A percentile compares a stretch with the other conserved stretches of the same genome.
Conservation (phyloP, 2,329 filamentous ascomycete species). For the Colletotrichum navitas region DNA sequence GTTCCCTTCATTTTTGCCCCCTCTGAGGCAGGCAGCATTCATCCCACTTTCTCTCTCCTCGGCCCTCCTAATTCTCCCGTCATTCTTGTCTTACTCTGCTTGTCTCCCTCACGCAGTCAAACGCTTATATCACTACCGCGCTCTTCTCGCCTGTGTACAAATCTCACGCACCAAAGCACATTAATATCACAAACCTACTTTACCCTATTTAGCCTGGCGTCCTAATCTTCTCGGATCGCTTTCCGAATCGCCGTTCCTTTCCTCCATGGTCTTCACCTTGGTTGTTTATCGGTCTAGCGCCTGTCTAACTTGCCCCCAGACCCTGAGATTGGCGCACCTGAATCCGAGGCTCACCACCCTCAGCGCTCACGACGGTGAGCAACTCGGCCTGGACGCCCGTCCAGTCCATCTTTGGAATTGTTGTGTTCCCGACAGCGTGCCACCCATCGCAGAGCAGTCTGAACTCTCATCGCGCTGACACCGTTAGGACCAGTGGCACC, state of each 20-base stretch:
- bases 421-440: slow-evolving; percentile 15
- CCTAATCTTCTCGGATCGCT: slow-evolving; percentile 9
- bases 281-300: slow-evolving; percentile 16
- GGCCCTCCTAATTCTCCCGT: background rate
- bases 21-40: background rate
- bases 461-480: slow-evolving; percentile 9
- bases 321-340: slow-evolving; percentile 37
- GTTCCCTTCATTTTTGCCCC: background rate
- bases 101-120: slow-evolving; percentile 7
- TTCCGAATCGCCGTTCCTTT: slow-evolving; percentile 1
- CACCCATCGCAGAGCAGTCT: slow-evolving; percentile 18
- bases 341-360: slow-evolving; percentile 24
- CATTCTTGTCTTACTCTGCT: background rate
- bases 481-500: slow-evolving; percentile 7
- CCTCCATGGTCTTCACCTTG: background rate
- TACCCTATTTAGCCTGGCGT: background rate
- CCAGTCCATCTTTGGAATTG: slow-evolving; percentile 17
- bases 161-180: slow-evolving; percentile 4
- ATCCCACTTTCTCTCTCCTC: background rate
- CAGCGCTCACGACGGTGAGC: slow-evolving; percentile 19
- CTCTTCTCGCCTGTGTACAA: background rate
- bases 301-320: slow-evolving; percentile 12
- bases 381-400: slow-evolving; percentile 23
- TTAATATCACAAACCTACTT: background rate
- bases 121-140: slow-evolving; percentile 9